phyloP scores from a whole-genome alignment of 345 rosid genomes.

The Salix exigua region DNA sequence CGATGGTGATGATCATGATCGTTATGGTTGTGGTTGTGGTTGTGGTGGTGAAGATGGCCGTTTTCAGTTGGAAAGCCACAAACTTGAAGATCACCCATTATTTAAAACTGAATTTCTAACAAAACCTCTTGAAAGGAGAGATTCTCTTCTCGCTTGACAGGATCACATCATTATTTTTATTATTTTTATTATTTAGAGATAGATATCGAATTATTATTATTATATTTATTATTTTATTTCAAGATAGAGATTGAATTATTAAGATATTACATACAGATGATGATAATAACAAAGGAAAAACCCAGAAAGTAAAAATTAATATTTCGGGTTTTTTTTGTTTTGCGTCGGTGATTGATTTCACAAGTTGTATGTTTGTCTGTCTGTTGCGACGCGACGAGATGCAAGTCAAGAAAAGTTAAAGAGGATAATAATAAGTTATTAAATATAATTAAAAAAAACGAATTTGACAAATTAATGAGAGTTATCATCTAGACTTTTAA shows the following conservation, averaged over 20 bases:
- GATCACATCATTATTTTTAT: neutral
- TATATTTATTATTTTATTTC: neutral
- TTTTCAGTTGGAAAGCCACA: slow-evolving; percentile 1
- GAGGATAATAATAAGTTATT: no score
- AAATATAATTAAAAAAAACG: neutral
- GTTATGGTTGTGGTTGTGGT: neutral
- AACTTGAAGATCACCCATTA: slow-evolving; percentile 5
- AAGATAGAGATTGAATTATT: neutral
- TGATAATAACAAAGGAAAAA: no score
- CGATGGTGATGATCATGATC: neutral
- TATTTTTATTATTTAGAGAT: neutral
- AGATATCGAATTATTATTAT: no score
- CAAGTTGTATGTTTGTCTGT: neutral
- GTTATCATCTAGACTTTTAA: no score
- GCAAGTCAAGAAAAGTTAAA: neutral
- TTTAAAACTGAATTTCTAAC: neutral
- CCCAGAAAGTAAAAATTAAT: no score
- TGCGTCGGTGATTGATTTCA: neutral
- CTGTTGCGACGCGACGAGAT: neutral
- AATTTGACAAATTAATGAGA: neutral
- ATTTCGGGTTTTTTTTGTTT: neutral
- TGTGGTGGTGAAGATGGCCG: neutral
- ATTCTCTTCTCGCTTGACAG: neutral
- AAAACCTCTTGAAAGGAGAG: neutral
- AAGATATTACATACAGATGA: neutral